These are phyloP conservation scores for Zymoseptoria passerinii DNA, from an alignment of 2,329 filamentous ascomycete species.

Conservation along the genomic window DNA sequence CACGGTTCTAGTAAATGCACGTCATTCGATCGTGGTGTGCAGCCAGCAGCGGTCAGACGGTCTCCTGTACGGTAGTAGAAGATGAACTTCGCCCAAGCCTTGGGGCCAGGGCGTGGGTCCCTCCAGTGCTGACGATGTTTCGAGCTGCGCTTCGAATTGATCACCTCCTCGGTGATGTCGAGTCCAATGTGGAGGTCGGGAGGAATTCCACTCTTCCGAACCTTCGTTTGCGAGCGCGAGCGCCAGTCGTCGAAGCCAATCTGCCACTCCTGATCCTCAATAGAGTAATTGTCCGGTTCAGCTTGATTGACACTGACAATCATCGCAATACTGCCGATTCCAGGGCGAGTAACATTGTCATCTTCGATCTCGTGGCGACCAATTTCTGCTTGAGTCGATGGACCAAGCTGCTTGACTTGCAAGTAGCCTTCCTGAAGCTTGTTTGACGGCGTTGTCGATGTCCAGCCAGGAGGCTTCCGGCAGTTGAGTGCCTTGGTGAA, in stretches of 20 bases:
- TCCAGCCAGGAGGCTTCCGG: conserved; percentile 7
- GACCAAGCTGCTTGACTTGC: conserved; percentile 8
- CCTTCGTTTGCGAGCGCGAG: conserved; percentile 1
- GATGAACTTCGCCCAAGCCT: conserved; percentile 34
- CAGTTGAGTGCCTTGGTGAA: conserved; percentile 11
- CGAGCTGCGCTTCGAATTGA: conserved; percentile 8
- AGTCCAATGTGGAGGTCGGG: conserved; percentile 16
- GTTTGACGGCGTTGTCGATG: conserved; percentile 7
- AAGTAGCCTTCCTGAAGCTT: conserved; percentile 19
- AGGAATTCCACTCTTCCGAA: conserved; percentile 16
- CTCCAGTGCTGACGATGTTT: conserved; percentile 15
- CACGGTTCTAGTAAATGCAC: conserved; percentile 10
- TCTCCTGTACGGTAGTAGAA: conserved; percentile 34
- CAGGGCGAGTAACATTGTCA: background rate
- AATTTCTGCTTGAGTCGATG: background rate
- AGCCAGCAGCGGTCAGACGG: conserved; percentile 18
- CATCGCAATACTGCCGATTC: conserved; percentile 7
- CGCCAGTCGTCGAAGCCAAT: conserved; percentile 16
- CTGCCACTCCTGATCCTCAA: conserved; percentile 8
- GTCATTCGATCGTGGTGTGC: conserved; percentile 5
- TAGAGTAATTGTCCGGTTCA: conserved; percentile 7
- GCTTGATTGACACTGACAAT: conserved; percentile 10
- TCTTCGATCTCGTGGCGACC: background rate
- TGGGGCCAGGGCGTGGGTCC: conserved; percentile 25
- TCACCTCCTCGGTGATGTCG: conserved; percentile 8